Conservation (phyloP, 2,329 filamentous ascomycete genomes). For the Diaporthe citrichinensis region DNA sequence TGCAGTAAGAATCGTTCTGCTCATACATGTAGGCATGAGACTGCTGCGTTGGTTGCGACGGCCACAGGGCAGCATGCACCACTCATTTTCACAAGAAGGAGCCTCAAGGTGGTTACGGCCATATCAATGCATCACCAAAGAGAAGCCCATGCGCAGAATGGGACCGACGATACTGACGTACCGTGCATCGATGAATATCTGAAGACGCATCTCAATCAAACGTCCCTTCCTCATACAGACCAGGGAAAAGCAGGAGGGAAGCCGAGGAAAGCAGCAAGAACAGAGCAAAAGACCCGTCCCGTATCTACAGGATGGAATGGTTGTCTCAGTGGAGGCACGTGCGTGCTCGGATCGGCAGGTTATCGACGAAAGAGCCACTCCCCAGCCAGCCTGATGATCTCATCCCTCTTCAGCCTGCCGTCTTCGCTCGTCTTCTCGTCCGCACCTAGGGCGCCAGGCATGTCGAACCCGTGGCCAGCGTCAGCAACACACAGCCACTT, state of each 20-base stretch:
- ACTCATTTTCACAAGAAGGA: too few species aligned
- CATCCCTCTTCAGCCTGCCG: slow-evolving; percentile 45
- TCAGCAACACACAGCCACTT: slow-evolving; percentile 52
- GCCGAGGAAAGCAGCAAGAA: not conserved
- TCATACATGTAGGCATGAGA: too few species aligned
- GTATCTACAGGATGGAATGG: not conserved
- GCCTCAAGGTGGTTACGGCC: too few species aligned
- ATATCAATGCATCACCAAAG: too few species aligned
- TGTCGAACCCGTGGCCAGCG: slow-evolving; percentile 50
- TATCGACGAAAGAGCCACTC: slow-evolving; percentile 38
- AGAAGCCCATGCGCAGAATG: too few species aligned
- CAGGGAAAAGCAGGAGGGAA: not conserved
- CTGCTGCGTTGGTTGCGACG: too few species aligned
- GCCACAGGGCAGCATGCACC: too few species aligned
- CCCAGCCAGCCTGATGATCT: slow-evolving; percentile 33
- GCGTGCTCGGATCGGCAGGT: not conserved
- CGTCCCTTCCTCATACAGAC: too few species aligned
- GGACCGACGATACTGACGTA: too few species aligned
- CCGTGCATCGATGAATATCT: too few species aligned
- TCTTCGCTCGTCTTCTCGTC: slow-evolving; percentile 46
- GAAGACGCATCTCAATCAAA: too few species aligned
- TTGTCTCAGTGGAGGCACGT: not conserved
- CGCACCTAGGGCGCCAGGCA: slow-evolving; percentile 40
- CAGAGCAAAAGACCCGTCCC: not conserved
- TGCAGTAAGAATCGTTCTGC: too few species aligned